Conservation (phyloP, 306 rosid species). For the Lotus japonicus region DNA sequence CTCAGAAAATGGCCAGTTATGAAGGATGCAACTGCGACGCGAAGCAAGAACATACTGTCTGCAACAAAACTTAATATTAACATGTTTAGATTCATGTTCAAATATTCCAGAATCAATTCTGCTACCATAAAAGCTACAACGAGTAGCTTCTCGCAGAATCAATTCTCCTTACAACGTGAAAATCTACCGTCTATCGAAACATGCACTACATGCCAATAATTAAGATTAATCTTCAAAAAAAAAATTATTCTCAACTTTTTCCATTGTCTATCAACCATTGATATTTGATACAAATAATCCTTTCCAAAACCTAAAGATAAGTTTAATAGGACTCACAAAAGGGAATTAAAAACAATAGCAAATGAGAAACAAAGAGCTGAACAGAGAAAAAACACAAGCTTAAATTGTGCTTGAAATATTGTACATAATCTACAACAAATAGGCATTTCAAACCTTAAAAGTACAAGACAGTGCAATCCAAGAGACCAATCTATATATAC, state of each 20-base stretch:
- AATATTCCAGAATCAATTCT: too few species aligned
- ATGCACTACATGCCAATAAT: too few species aligned
- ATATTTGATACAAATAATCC: not conserved
- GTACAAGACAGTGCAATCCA: not conserved
- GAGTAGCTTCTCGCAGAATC: too few species aligned
- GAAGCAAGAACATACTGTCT: conserved; percentile 47
- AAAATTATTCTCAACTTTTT: too few species aligned
- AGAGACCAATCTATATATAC: not conserved
- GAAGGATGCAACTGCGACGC: conserved; percentile 33
- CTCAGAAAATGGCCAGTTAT: conserved; percentile 56
- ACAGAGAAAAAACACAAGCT: not conserved
- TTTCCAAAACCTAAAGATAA: not conserved
- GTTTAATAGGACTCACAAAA: not conserved
- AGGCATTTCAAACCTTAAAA: too few species aligned
- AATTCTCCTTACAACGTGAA: too few species aligned
- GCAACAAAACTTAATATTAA: conserved; percentile 9
- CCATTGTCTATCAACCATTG: too few species aligned
- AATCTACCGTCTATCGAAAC: too few species aligned
- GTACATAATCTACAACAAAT: not conserved
- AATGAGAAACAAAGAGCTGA: not conserved
- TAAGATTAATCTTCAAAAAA: too few species aligned
- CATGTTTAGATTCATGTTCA: too few species aligned
- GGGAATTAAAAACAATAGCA: not conserved
- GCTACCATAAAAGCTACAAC: too few species aligned
- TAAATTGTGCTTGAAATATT: not conserved